Base-by-base conservation (phyloP, 2,329 filamentous ascomycete species). In the Penicillium freii region DNA sequence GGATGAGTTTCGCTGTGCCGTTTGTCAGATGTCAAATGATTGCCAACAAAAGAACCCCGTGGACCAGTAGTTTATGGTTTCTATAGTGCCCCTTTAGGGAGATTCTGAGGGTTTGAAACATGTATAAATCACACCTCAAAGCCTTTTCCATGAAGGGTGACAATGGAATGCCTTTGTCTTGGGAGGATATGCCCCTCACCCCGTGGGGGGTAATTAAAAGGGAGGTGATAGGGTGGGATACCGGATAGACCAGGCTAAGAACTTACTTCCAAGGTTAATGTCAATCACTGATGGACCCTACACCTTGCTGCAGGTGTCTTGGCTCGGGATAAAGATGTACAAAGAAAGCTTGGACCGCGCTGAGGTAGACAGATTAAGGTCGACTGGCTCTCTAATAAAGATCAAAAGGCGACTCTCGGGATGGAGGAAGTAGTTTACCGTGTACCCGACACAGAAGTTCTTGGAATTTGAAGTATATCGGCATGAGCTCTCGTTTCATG, bases 1-100 rank as follows among this genome's bases (percentile, higher is more conserved):
- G 71, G 71, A 73, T 68, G 63, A 62, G 59, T 54, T 63, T 62
- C 25, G 49, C 42, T 58, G 51, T 55, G 60, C 55, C 43, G 51
- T 8, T 25, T 50, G 45, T 51, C 53, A 56, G 58, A 46, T 55
- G 54, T 55, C 56, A 60, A 58, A 56, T 61, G 51, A 61, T 53
- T 56, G 47, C 44, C 49, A 54, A 50, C 23, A 45, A 21, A 57
- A 46, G 27, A 34, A 36, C 13, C 45, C 31, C 27, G 39, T n/a
- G 15, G 3, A 50, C 21, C 23, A 29, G 36, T 40, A 33, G 40
- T 2, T 31, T 11, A 29, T 27, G 13, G 23, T 13, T 6, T 25
- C 13, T 29, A 27, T 10, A 39, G 5, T 13, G 21, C 6, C 27
- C 21, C 8, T 38, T 36, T 11, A 15, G 5, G 38, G 6, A 34